phyloP scores from a whole-genome alignment of 2,329 filamentous ascomycete genomes.

The Aspergillus sergii region DNA sequence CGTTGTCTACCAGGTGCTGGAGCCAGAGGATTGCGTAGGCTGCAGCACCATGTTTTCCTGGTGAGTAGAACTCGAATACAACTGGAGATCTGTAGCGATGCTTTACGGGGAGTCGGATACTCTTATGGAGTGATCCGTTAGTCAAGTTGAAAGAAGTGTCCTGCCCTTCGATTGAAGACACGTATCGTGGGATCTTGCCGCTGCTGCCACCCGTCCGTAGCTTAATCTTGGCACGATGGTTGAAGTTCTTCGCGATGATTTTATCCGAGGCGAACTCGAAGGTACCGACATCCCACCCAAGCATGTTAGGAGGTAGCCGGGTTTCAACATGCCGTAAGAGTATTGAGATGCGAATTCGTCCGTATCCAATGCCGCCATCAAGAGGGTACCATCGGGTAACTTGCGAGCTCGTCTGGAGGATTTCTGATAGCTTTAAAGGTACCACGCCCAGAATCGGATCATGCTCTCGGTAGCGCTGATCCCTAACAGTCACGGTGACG shows the following conservation, averaged over 20 bases:
- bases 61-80: slow-evolving; percentile 79
- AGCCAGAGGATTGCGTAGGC: slow-evolving; percentile 85
- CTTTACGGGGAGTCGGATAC: slow-evolving; percentile 80
- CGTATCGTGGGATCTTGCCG: slow-evolving; percentile 66
- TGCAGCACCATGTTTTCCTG: slow-evolving; percentile 69
- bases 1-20: slow-evolving; percentile 78
- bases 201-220: slow-evolving; percentile 83
- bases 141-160: slow-evolving; percentile 64
- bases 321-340: slow-evolving; percentile 90
- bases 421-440: slow-evolving; percentile 80
- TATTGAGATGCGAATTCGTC: slow-evolving; percentile 82
- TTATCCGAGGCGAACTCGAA: slow-evolving; percentile 80
- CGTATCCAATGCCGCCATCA: slow-evolving; percentile 90
- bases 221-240: slow-evolving; percentile 67
- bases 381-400: slow-evolving; percentile 93
- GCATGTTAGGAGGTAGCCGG: slow-evolving; percentile 76
- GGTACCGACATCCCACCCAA: slow-evolving; percentile 94
- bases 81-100: slow-evolving; percentile 88
- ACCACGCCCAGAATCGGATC: slow-evolving; percentile 94
- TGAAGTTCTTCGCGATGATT: slow-evolving; percentile 67
- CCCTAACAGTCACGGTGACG: slow-evolving; percentile 84
- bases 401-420: slow-evolving; percentile 86
- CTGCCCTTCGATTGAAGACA: slow-evolving; percentile 63
- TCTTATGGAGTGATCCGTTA: slow-evolving; percentile 52
- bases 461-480: slow-evolving; percentile 86